Evolutionary conservation across 805 yeast genomes (phyloP).

Genomic region (Lachancea nothofagi): DNA sequence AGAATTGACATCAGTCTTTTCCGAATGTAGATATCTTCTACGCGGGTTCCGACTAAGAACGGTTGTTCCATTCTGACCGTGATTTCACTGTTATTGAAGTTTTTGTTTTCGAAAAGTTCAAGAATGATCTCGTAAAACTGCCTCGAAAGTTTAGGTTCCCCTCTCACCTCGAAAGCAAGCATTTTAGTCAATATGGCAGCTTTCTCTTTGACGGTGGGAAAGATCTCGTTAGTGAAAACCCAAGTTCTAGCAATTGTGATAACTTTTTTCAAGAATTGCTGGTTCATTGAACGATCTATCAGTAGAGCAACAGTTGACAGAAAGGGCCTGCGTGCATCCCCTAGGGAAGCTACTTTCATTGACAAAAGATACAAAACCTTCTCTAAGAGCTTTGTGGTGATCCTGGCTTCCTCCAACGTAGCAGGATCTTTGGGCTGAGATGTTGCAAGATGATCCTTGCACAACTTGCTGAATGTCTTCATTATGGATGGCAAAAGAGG

Average conservation of each 20-base stretch:
- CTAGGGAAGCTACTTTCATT: constrained; percentile 75
- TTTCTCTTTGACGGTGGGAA: constrained; percentile 93
- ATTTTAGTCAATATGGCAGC: constrained; percentile 90
- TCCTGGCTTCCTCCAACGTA: constrained; percentile 64
- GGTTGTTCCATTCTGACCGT: constrained; percentile 96
- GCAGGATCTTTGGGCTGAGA: constrained; percentile 39
- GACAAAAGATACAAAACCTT: constrained; percentile 74
- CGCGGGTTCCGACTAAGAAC: constrained; percentile 86
- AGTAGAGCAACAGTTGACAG: constrained; percentile 80
- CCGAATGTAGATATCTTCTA: constrained; percentile 69
- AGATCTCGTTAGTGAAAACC: constrained; percentile 83
- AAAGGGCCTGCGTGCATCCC: constrained; percentile 89
- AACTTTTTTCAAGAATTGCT: constrained; percentile 65
- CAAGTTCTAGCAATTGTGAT: constrained; percentile 76
- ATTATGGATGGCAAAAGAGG: constrained; percentile 69
- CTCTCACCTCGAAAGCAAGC: constrained; percentile 87
- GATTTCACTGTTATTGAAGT: constrained; percentile 75
- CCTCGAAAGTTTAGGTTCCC: constrained; percentile 70
- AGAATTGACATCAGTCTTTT: constrained; percentile 73
- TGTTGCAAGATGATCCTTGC: constrained; percentile 76
- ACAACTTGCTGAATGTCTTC: constrained; percentile 82
- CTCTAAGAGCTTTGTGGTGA: constrained; percentile 70
- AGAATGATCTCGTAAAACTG: constrained; percentile 82
- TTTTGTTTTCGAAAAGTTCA: constrained; percentile 77
- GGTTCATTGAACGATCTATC: constrained; percentile 82